phyloP scores from a whole-genome alignment of 1,139 yeast genomes.

The Magnusiomyces sp. region DNA sequence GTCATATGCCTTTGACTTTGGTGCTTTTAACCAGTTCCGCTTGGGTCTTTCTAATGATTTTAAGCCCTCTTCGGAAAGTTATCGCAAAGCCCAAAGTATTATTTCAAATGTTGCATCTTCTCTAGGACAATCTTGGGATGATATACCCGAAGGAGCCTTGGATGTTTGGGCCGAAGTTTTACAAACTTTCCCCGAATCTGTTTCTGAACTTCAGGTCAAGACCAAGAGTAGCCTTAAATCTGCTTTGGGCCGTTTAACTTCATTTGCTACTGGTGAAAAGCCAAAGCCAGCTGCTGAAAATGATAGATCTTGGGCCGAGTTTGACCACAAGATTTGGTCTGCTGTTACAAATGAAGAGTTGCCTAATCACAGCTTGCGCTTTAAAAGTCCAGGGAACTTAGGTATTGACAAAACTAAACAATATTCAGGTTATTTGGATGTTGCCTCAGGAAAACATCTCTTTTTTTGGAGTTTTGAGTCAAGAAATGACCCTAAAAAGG shows the following conservation, averaged over 20 bases:
- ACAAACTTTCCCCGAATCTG: conserved; percentile 13
- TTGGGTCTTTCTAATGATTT: conserved; percentile 1
- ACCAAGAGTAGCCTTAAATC: conserved; percentile 7
- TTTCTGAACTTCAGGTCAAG: conserved; percentile 13
- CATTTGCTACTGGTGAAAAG: neutral
- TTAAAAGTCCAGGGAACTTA: conserved; percentile 53
- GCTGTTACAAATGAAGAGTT: conserved; percentile 11
- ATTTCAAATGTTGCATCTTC: conserved; percentile 20
- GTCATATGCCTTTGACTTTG: conserved; percentile 3
- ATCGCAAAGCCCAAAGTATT: conserved; percentile 6
- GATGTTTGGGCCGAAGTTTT: conserved; percentile 26
- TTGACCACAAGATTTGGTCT: conserved; percentile 11
- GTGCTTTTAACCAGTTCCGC: conserved; percentile 1
- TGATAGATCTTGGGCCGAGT: neutral
- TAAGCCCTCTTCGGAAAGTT: conserved; percentile 4
- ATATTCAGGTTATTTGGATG: conserved; percentile 62
- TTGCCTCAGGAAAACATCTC: conserved; percentile 63
- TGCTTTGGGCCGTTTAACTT: neutral
- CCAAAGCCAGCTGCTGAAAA: neutral
- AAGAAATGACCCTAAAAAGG: conserved; percentile 53
- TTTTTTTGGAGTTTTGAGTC: conserved; percentile 76
- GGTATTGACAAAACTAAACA: conserved; percentile 38
- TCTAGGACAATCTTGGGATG: conserved; percentile 23
- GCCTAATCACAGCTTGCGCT: conserved; percentile 20
- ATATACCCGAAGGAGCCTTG: conserved; percentile 23